These are phyloP conservation scores for Scenedesmus sp. DNA, from an alignment of 163 green algal genomes.

Conservation along the genomic window DNA sequence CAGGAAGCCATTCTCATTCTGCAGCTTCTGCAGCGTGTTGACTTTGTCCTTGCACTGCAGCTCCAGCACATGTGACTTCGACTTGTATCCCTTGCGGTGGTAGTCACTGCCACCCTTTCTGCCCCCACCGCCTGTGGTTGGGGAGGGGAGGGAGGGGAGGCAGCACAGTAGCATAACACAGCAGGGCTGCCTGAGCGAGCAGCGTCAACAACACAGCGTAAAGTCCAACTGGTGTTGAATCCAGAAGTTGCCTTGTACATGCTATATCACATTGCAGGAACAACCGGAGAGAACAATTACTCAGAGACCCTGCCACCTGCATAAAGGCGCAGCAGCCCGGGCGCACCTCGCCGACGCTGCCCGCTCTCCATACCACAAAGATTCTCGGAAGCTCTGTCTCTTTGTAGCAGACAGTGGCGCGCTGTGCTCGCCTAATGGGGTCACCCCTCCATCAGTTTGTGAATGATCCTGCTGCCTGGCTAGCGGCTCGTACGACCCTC, in stretches of 20 bases:
- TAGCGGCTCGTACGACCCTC: not conserved
- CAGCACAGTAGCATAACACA: not conserved
- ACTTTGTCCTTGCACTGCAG: constrained; percentile 25
- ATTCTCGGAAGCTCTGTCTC: not conserved
- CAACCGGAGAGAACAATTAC: not conserved
- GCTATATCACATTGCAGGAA: not conserved
- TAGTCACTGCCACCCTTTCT: constrained; percentile 27
- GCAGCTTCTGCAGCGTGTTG: constrained; percentile 17
- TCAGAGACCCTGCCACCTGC: not conserved
- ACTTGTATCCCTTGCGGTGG: constrained; percentile 42
- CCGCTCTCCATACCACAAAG: not conserved
- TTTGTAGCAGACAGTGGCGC: not conserved
- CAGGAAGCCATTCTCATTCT: constrained; percentile 36
- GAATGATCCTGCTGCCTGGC: not conserved
- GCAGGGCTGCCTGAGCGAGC: not conserved
- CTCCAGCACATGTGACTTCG: constrained; percentile 34
- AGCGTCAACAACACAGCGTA: not conserved
- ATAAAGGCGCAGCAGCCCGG: not conserved
- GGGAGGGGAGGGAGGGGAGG: not conserved
- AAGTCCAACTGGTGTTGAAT: not conserved
- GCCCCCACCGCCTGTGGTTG: not conserved
- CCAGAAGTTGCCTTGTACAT: not conserved
- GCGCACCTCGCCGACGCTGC: not conserved
- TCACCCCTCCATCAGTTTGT: constrained; percentile 4
- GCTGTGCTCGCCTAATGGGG: not conserved